These are phyloP conservation scores for Colletotrichum acutatum DNA, from an alignment of 2,329 filamentous ascomycete species.

Conservation along the genomic window DNA sequence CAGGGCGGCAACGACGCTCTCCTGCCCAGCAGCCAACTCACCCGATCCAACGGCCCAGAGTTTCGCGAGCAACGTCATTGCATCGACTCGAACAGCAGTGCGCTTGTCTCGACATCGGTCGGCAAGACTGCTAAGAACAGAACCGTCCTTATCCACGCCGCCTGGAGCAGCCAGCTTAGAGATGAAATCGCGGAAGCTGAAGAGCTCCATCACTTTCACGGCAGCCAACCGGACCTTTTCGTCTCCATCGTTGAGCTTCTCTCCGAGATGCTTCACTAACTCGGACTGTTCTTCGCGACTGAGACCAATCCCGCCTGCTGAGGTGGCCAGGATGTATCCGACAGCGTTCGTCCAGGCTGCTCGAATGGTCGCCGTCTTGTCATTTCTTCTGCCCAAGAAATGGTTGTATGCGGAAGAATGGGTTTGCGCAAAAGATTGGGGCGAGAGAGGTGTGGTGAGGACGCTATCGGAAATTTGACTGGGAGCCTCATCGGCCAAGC, in stretches of 20 bases:
- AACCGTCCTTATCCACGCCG: constrained; percentile 78
- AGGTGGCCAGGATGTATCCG: constrained; percentile 89
- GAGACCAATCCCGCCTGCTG: constrained; percentile 88
- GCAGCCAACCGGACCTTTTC: constrained; percentile 91
- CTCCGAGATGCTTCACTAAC: constrained; percentile 78
- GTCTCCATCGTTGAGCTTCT: constrained; percentile 87
- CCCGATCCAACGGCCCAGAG: constrained; percentile 95
- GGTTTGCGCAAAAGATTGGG: constrained; percentile 88
- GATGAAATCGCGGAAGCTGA: constrained; percentile 83
- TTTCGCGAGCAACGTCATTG: constrained; percentile 84
- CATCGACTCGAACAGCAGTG: constrained; percentile 82
- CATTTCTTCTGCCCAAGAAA: constrained; percentile 86
- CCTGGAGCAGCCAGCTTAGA: constrained; percentile 83
- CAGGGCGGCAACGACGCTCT: constrained; percentile 78
- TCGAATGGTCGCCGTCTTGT: constrained; percentile 85
- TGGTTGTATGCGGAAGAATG: constrained; percentile 83
- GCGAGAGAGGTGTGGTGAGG: constrained; percentile 84
- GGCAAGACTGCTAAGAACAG: constrained; percentile 83
- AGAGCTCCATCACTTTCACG: constrained; percentile 84
- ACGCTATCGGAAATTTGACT: constrained; percentile 66
- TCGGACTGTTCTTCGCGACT: constrained; percentile 83
- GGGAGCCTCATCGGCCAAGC: constrained; percentile 67
- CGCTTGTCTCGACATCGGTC: constrained; percentile 91
- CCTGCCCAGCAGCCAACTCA: constrained; percentile 85
- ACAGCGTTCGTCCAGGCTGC: constrained; percentile 87